Conservation (phyloP, 192 early-diverging fungal species). For the Spizellomyces sp. region DNA sequence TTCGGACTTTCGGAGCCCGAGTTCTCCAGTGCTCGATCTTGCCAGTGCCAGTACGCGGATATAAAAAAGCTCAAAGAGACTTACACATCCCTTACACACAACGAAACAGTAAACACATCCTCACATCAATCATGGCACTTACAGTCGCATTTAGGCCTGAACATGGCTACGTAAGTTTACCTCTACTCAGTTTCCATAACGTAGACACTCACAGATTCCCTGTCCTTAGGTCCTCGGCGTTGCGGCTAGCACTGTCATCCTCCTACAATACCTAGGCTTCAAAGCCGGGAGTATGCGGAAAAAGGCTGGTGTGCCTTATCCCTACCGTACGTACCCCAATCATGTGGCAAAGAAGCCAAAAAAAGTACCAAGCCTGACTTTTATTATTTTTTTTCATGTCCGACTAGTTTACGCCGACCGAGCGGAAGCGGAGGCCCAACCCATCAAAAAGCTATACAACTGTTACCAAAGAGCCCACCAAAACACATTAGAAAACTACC, state of each 20-base stretch:
- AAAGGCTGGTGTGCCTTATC: constrained; percentile 66
- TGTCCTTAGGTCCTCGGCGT: constrained; percentile 41
- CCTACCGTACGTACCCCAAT: constrained; percentile 51
- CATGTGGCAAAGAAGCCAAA: background rate
- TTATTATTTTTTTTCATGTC: background rate
- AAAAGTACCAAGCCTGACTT: background rate
- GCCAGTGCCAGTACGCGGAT: too few relatives aligned
- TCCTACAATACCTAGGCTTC: constrained; percentile 44
- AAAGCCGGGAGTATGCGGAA: constrained; percentile 61
- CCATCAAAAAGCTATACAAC: constrained; percentile 72
- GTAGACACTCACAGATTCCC: too few relatives aligned
- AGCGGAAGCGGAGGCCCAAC: constrained; percentile 63
- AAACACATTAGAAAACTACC: constrained; percentile 69
- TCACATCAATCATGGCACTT: constrained; percentile 2
- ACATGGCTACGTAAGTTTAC: constrained; percentile 62
- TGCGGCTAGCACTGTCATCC: constrained; percentile 22
- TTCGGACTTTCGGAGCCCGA: too few relatives aligned
- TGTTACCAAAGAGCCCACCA: constrained; percentile 62
- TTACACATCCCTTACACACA: too few relatives aligned
- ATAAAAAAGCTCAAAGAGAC: too few relatives aligned
- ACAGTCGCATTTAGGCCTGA: constrained; percentile 49
- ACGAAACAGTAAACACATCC: too few relatives aligned
- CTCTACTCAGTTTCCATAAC: background rate
- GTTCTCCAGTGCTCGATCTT: too few relatives aligned
- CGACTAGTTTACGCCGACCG: constrained; percentile 57